Conservation (phyloP, 805 yeast genomes). For the Ogataea trehaloabstinens region DNA sequence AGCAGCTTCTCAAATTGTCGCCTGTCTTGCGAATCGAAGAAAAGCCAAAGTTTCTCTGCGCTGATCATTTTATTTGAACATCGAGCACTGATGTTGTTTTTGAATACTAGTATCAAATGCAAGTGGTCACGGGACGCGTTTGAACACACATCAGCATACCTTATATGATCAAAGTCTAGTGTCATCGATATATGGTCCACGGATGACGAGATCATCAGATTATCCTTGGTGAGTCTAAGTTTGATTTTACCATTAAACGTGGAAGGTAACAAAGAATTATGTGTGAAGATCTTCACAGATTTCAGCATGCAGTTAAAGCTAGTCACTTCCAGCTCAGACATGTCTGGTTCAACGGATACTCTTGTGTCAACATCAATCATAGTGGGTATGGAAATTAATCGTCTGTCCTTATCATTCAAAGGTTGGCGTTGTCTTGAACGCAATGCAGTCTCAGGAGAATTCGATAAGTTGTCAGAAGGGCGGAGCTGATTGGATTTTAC, state of each 20-base stretch:
- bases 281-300: conserved; percentile 8
- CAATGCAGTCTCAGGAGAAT: background rate
- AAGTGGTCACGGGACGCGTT: conserved; percentile 6
- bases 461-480: conserved; percentile 15
- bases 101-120: conserved; percentile 9
- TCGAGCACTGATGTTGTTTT: conserved; percentile 5
- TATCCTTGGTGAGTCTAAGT: conserved; percentile 3
- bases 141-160: conserved; percentile 12
- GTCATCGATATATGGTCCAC: conserved; percentile 5
- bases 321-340: background rate
- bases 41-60: conserved; percentile 12
- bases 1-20: conserved; percentile 5
- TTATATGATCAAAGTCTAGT: conserved; percentile 6
- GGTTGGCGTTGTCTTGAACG: background rate
- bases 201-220: conserved; percentile 3
- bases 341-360: conserved; percentile 1
- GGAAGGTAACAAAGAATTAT: conserved; percentile 2
- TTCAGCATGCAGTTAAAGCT: background rate
- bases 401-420: background rate
- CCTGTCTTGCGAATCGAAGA: conserved; percentile 8
- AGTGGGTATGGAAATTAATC: background rate
- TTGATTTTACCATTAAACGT: conserved; percentile 8
- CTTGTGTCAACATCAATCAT: conserved; percentile 10
- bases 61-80: conserved; percentile 3
- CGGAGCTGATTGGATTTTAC: conserved; percentile 10